Percentiles rank a stretch among this genome's conserved stretches.
phyloP scores from a whole-genome alignment of 2,329 filamentous ascomycete genomes.

The Metarhizium album region DNA sequence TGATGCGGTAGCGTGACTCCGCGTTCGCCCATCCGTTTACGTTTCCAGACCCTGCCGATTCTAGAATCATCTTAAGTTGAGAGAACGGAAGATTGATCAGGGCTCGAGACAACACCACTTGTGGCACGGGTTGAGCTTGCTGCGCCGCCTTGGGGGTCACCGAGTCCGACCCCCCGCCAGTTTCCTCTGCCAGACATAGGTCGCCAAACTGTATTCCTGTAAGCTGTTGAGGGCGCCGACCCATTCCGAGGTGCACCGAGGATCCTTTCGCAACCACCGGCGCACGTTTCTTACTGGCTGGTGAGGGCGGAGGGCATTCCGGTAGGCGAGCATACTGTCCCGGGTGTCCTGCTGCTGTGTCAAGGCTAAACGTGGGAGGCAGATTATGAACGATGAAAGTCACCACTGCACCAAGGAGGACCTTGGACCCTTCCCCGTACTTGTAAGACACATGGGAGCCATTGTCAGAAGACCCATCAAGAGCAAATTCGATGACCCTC shows the following conservation, averaged over 20 bases:
- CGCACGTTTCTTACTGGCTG: conserved; percentile 7
- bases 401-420: conserved; percentile 43
- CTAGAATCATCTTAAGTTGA: conserved; percentile 54
- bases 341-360: conserved; percentile 30
- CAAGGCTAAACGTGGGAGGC: conserved; percentile 48
- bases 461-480: conserved; percentile 28
- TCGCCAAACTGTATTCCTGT: conserved; percentile 64
- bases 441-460: conserved; percentile 34
- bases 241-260: conserved; percentile 23
- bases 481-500: conserved; percentile 46
- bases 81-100: conserved; percentile 61
- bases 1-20: conserved; percentile 35
- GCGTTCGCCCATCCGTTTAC: conserved; percentile 38
- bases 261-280: conserved; percentile 26
- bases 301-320: conserved; percentile 10
- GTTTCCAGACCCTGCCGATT: conserved; percentile 42
- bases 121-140: conserved; percentile 22
- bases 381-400: conserved; percentile 52
- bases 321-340: conserved; percentile 30
- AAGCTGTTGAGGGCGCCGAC: conserved; percentile 39
- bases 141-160: conserved; percentile 19
- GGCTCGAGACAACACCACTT: conserved; percentile 50
- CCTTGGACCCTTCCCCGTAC: conserved; percentile 40
- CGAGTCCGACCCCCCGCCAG: conserved; percentile 15
- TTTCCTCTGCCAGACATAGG: conserved; percentile 29